Evolutionary conservation across 2,329 filamentous ascomycete species (phyloP).

Genomic region (Fusarium duplospermum): DNA sequence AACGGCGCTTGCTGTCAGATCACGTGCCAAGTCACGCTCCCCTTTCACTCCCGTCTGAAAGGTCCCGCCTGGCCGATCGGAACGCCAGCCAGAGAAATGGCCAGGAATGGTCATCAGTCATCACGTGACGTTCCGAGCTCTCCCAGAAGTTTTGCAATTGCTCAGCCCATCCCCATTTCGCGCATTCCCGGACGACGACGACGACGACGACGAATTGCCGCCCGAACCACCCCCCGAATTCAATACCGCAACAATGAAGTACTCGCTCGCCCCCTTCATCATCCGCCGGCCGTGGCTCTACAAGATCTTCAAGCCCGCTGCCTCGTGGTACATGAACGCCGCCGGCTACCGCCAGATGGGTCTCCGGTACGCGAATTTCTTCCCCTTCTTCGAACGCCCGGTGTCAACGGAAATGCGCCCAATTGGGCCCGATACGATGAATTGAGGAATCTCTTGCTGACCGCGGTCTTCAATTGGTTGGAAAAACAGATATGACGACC

Average conservation of each 20-base stretch:
- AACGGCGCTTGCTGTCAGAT: neutral
- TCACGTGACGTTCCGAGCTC: conserved; percentile 51
- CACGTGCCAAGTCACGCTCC: conserved; percentile 26
- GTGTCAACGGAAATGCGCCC: conserved; percentile 9
- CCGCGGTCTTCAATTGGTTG: conserved; percentile 27
- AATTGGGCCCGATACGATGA: conserved; percentile 33
- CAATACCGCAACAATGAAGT: conserved; percentile 68
- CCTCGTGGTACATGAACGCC: conserved; percentile 89
- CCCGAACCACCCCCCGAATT: conserved; percentile 39
- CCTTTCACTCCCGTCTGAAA: no score
- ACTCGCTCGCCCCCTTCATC: conserved; percentile 79
- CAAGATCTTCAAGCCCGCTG: conserved; percentile 79
- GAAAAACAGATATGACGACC: conserved; percentile 82
- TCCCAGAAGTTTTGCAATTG: conserved; percentile 46
- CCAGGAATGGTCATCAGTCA: conserved; percentile 45
- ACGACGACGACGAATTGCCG: conserved; percentile 29
- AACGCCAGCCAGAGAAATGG: conserved; percentile 34
- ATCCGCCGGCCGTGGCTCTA: conserved; percentile 87
- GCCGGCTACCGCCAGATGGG: conserved; percentile 94
- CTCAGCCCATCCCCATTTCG: conserved; percentile 51
- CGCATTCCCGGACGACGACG: conserved; percentile 45
- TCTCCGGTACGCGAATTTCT: conserved; percentile 73
- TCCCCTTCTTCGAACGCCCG: neutral
- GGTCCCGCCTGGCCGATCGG: conserved; percentile 30
- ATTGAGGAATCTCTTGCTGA: conserved; percentile 38